A percentile compares a stretch with the other conserved stretches of the same genome.
phyloP scores from a whole-genome alignment of 768 basidiomycete species.

The Tylopilus balloui region DNA sequence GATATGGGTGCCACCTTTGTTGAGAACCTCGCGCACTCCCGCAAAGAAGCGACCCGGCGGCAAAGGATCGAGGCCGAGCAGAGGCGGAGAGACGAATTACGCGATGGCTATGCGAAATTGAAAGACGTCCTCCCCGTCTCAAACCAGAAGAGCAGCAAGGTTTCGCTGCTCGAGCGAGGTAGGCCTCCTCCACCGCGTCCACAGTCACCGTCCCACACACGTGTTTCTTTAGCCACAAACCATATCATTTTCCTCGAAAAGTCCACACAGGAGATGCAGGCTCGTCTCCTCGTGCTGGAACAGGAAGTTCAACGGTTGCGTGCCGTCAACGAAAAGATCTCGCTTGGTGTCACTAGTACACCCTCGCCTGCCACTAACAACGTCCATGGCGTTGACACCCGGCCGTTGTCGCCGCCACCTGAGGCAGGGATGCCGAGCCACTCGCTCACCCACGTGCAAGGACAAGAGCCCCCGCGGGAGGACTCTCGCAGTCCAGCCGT shows the following conservation, averaged over 20 bases:
- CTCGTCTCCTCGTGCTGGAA: slow-evolving; percentile 61
- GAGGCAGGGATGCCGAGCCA: slow-evolving; percentile 46
- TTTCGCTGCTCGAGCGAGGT: slow-evolving; percentile 86
- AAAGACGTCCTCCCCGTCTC: slow-evolving; percentile 84
- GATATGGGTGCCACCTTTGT: slow-evolving; percentile 63
- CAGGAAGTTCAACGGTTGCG: slow-evolving; percentile 67
- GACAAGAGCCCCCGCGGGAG: slow-evolving; percentile 59
- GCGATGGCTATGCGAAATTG: slow-evolving; percentile 85
- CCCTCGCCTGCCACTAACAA: slow-evolving; percentile 51
- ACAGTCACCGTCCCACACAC: slow-evolving; percentile 10
- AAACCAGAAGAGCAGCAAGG: slow-evolving; percentile 90
- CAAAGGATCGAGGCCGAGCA: slow-evolving; percentile 91
- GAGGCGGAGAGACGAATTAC: slow-evolving; percentile 79
- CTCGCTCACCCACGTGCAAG: slow-evolving; percentile 51
- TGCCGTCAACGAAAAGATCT: slow-evolving; percentile 78
- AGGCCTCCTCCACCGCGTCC: slow-evolving; percentile 21
- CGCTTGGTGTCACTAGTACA: slow-evolving; percentile 54
- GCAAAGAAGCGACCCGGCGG: slow-evolving; percentile 80
- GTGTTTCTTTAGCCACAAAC: slow-evolving; percentile 55
- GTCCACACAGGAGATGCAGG: slow-evolving; percentile 65
- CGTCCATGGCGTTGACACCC: slow-evolving; percentile 37
- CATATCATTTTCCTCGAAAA: slow-evolving; percentile 73
- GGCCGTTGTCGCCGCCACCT: slow-evolving; percentile 63
- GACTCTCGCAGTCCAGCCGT: slow-evolving; percentile 45
- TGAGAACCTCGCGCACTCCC: slow-evolving; percentile 68